Evolutionary conservation across 768 basidiomycete species (phyloP), one percentile per base, ranked within the genome.

Genomic region (Boletus patriciae): DNA sequence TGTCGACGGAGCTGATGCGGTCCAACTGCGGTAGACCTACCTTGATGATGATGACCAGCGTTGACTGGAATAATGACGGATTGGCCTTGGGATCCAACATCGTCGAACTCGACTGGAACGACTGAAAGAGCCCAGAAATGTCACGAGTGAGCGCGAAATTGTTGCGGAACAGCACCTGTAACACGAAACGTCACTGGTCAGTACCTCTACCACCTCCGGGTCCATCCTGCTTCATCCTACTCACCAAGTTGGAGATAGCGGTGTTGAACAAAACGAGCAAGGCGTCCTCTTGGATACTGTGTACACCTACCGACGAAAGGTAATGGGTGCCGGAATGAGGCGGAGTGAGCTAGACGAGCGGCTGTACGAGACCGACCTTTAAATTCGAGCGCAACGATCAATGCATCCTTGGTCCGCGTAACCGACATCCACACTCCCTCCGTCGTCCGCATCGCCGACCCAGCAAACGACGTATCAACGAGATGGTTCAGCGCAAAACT

Each of bases 351-450:
- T 19, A 10, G n/a, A 6, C 8, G 7, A 37, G n/a, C 16, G 33
- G 1, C 29, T 37, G 8, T 6, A 19, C 3, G 0, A 0, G 10
- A 55, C 61, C 0, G 7, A 78, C 85, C 85, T 77, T 86, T 84
- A 44, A 86, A 86, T 58, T 86, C 84, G 7, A 86, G 74, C 3
- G 84, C 79, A 1, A 86, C 83, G 11, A 86, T 71, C 11, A 86
- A 62, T 0, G 68, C 68, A 23, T 83, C 78, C 45, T 78, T 71
- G 0, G 84, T 85, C 0, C 84, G 85, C 3, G 84, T 84, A 9
- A 83, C 81, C 1, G 84, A 85, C 78, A 86, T 80, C 85, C 84
- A 86, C 3, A 85, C 82, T 5, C 84, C 84, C 70, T 84, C 82
- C 63, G 82, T 86, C 10, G 83, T 85, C n/a, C 82, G 72, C 83